Conservation (phyloP, 257 asterid genomes). For the Cordia subcordata region DNA sequence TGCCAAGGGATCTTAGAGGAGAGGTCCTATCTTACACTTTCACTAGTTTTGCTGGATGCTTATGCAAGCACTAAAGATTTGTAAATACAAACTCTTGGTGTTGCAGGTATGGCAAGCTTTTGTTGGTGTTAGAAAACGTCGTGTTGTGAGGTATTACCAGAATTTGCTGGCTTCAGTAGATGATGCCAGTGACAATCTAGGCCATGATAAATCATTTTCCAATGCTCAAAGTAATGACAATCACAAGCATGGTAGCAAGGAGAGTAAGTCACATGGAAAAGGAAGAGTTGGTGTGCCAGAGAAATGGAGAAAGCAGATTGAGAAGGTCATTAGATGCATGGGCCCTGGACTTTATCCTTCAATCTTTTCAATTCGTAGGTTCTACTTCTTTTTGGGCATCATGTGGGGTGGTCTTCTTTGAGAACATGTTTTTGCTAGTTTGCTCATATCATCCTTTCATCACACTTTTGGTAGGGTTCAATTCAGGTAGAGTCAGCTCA, state of each 20-base stretch:
- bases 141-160: constrained; percentile 74
- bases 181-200: constrained; percentile 29
- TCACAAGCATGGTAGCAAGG: constrained; percentile 11
- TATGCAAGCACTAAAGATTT: not conserved
- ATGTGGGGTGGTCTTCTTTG: constrained; percentile 48
- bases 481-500: not conserved
- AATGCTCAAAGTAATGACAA: not conserved
- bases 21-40: constrained; percentile 47
- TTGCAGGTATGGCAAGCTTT: constrained; percentile 97
- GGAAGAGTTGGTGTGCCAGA: constrained; percentile 52
- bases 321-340: constrained; percentile 99
- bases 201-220: constrained; percentile 29
- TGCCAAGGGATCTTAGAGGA: constrained; percentile 93
- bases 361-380: constrained; percentile 81
- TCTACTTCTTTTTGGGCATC: constrained; percentile 92
- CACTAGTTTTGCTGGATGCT: not conserved
- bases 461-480: not conserved
- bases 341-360: constrained; percentile 89
- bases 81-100: constrained; percentile 18
- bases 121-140: constrained; percentile 81
- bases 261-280: constrained; percentile 20
- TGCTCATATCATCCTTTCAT: constrained; percentile 19
- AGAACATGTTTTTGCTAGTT: constrained; percentile 38
- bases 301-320: constrained; percentile 92
- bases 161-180: constrained; percentile 54